Percentiles rank a stretch among this genome's conserved stretches.
These are phyloP conservation scores for Pichia scutulata DNA, from an alignment of 805 yeast genomes.

Conservation along the genomic window DNA sequence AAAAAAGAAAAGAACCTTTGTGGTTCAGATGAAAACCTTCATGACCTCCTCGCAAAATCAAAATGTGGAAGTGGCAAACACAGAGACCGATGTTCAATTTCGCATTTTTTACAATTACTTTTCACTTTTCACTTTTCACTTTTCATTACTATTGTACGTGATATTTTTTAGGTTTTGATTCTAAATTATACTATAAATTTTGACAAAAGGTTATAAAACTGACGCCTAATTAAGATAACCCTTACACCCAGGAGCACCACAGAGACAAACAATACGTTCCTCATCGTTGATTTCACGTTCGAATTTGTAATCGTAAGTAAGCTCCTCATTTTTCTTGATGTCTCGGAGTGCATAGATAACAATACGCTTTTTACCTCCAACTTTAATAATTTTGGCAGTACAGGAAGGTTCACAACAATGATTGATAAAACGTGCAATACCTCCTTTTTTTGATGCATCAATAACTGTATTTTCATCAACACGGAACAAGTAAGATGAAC, in stretches of 20 bases:
- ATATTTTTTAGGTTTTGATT: not conserved
- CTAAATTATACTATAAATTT: not conserved
- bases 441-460: slow-evolving; percentile 96
- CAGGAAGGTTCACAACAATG: slow-evolving; percentile 98
- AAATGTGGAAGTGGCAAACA: not conserved
- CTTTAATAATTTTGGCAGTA: slow-evolving; percentile 92
- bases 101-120: too few species aligned
- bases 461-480: slow-evolving; percentile 91
- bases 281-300: slow-evolving; percentile 85
- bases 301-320: slow-evolving; percentile 94
- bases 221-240: slow-evolving; percentile 68
- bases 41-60: not conserved
- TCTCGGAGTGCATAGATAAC: slow-evolving; percentile 91
- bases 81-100: too few species aligned
- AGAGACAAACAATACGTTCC: slow-evolving; percentile 81
- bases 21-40: not conserved
- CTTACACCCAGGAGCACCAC: slow-evolving; percentile 94
- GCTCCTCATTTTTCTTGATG: slow-evolving; percentile 80
- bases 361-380: slow-evolving; percentile 87
- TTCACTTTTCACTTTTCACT: not conserved
- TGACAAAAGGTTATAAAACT: not conserved
- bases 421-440: slow-evolving; percentile 92
- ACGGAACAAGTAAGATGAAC: slow-evolving; percentile 87
- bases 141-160: not conserved
- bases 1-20: not conserved